Conservation (phyloP, 345 rosid genomes). For the Eucalyptus victrix region DNA sequence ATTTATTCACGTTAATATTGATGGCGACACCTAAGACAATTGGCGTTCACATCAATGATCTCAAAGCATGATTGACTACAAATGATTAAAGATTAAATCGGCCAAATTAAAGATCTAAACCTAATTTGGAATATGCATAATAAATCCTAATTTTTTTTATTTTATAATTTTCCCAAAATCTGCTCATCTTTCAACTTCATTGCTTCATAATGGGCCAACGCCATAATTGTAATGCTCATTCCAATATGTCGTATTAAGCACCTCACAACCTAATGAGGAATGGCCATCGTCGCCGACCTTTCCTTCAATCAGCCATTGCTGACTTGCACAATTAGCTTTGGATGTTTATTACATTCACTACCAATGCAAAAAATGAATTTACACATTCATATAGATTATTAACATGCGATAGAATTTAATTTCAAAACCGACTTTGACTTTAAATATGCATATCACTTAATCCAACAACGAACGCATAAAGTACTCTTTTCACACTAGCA, state of each 20-base stretch:
- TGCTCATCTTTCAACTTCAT: background rate
- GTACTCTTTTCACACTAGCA: background rate
- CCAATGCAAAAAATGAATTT: background rate
- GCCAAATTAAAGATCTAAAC: background rate
- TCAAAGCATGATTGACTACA: background rate
- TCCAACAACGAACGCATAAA: background rate
- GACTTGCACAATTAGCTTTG: background rate
- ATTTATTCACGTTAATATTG: accelerated
- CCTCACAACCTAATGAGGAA: background rate
- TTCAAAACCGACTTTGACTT: background rate
- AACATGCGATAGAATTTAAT: background rate
- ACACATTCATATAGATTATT: background rate
- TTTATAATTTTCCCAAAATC: no score
- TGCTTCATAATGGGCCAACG: background rate
- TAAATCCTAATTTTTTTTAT: no score
- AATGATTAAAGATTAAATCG: background rate
- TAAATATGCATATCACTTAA: background rate
- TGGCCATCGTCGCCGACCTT: background rate
- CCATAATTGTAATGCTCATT: background rate
- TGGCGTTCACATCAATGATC: accelerated
- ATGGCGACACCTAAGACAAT: accelerated
- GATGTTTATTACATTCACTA: background rate
- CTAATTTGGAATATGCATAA: no score
- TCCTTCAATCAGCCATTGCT: background rate
- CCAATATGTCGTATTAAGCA: background rate